These are phyloP conservation scores for Leishmania tropica DNA, from an alignment of 208 protist genomes.

Conservation along the genomic window DNA sequence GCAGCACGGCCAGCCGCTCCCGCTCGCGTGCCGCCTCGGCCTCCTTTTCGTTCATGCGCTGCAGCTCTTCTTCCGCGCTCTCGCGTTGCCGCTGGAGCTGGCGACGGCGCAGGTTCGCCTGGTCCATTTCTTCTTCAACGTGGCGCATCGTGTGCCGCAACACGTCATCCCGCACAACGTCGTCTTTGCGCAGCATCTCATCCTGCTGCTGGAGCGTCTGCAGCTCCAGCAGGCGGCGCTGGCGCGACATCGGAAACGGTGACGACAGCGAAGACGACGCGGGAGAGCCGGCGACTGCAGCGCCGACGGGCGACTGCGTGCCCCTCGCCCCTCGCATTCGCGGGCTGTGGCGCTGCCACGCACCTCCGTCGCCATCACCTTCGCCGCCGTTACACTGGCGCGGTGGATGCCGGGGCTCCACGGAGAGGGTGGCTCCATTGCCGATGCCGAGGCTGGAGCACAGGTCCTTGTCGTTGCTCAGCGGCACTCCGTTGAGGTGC, in stretches of 20 bases:
- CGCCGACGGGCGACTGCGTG: neutral
- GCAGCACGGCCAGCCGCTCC: conserved; percentile 34
- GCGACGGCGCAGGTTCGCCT: conserved; percentile 25
- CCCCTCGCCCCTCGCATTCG: neutral
- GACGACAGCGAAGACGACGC: neutral
- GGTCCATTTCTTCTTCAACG: conserved; percentile 41
- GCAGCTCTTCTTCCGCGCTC: conserved; percentile 41
- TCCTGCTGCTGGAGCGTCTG: conserved; percentile 71
- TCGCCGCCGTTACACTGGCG: neutral
- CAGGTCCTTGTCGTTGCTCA: conserved; percentile 43
- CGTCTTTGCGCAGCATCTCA: conserved; percentile 35
- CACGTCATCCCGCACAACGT: conserved; percentile 26
- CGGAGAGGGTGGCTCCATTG: conserved; percentile 56
- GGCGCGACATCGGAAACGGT: conserved; percentile 34
- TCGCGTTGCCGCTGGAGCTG: conserved; percentile 41
- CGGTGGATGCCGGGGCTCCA: conserved; percentile 32
- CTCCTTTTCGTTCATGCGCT: conserved; percentile 32
- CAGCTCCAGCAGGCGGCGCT: conserved; percentile 55
- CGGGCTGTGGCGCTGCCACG: neutral
- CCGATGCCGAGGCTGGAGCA: conserved; percentile 62
- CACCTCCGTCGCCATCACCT: neutral
- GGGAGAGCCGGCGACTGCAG: neutral
- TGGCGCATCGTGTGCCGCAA: conserved; percentile 38
- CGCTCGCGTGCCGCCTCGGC: conserved; percentile 35
- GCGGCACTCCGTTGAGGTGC: conserved; percentile 58